Conservation (phyloP, 2,329 filamentous ascomycete species). For the Aspergillus tamarii region DNA sequence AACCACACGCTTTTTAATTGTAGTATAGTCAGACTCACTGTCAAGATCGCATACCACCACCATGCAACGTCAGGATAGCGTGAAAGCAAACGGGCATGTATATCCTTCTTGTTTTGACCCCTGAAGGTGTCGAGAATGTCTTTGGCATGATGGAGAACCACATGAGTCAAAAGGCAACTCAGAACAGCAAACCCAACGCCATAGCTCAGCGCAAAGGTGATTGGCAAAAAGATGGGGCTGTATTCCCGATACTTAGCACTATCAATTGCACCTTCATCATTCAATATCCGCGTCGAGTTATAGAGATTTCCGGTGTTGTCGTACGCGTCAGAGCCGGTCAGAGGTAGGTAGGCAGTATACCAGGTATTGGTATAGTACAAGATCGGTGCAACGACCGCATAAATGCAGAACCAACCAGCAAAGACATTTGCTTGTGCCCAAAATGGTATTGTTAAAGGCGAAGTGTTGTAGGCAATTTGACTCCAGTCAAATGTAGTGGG, state of each 20-base stretch:
- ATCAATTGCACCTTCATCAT: conserved; percentile 56
- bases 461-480: conserved; percentile 31
- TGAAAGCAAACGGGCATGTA: conserved; percentile 42
- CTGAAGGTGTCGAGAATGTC: conserved; percentile 25
- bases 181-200: conserved; percentile 67
- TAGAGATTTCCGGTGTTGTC: conserved; percentile 56
- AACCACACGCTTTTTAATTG: background rate
- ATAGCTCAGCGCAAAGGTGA: conserved; percentile 56
- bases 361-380: conserved; percentile 37
- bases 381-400: conserved; percentile 39
- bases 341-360: conserved; percentile 33
- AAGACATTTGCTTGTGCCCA: conserved; percentile 46
- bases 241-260: conserved; percentile 61
- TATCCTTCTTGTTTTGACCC: conserved; percentile 36
- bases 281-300: conserved; percentile 61
- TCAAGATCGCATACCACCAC: conserved; percentile 44
- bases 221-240: conserved; percentile 63
- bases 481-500: conserved; percentile 58
- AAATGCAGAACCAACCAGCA: conserved; percentile 40
- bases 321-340: conserved; percentile 33
- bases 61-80: conserved; percentile 39
- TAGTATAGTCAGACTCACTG: conserved; percentile 19
- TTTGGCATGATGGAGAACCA: conserved; percentile 25
- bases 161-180: conserved; percentile 46
- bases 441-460: conserved; percentile 34